phyloP scores from a whole-genome alignment of 768 basidiomycete species.

The Kwoniella bestiolae region DNA sequence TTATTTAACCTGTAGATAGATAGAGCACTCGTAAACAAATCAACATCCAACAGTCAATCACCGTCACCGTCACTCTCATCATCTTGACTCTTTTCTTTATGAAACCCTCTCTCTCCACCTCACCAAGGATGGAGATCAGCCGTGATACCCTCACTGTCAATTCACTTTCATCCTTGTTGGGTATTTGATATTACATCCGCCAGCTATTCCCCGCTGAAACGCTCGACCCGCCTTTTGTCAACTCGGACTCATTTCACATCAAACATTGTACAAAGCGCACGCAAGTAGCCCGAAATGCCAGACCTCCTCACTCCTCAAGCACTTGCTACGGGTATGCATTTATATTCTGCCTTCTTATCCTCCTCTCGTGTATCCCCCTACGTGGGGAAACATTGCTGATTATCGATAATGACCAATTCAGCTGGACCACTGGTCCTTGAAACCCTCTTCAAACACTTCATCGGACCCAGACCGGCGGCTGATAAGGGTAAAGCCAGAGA shows the following conservation, averaged over 20 bases:
- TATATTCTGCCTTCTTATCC: not conserved
- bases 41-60: no score
- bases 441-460: conserved; percentile 83
- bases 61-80: not conserved
- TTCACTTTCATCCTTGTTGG: no score
- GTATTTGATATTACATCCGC: no score
- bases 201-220: not conserved
- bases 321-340: conserved; percentile 36
- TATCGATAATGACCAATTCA: not conserved
- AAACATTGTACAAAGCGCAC: not conserved
- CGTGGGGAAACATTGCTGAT: not conserved
- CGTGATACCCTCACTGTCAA: no score
- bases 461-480: conserved; percentile 62
- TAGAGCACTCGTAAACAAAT: not conserved
- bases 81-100: not conserved
- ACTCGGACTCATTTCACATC: not conserved
- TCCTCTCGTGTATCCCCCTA: not conserved
- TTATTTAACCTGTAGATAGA: no score
- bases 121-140: no score
- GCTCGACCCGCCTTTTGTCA: conserved; percentile 6
- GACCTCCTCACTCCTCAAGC: conserved; percentile 49
- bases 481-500: conserved; percentile 60
- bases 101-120: no score
- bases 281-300: conserved; percentile 38
- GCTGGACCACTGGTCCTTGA: conserved; percentile 55